Evolutionary conservation across 75 land plant species (phyloP), one percentile per base, ranked within the genome.

Genomic region (Picea sitchensis): DNA sequence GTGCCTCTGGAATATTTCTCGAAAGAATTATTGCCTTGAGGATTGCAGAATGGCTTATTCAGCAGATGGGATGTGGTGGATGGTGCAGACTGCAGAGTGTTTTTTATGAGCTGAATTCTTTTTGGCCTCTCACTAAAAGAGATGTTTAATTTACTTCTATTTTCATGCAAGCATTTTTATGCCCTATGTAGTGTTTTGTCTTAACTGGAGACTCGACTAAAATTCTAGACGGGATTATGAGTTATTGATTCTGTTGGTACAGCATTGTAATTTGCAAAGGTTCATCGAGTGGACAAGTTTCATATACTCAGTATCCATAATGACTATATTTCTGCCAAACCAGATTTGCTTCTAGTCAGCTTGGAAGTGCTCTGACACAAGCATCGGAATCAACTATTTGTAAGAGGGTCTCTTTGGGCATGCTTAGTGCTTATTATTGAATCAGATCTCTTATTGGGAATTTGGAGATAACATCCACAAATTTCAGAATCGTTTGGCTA

Each of bases 1-100:
- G 74, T 71, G 54, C 74, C 74, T 8, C 11, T 71, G 74, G 54
- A 71, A n/a, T 71, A 71, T 71, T n/a, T 71, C 11, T 71, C 74
- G 20, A 71, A 44, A 7, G 15, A 7, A 17, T 7, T 71, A 44
- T 20, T 41, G 73, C 56, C 54, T 44, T 23, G 44, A 71, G 11
- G 54, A 71, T 71, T 44, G 74, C 44, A n/a, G 54, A 69, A 71
- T 71, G 44, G 36, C n/a, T 26, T 20, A 17, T 34, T 34, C 36
- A 38, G 71, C 1, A 36, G 41, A 34, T 67, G 18, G 36, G 71
- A 67, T 36, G 69, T 36, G 36, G 71, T 36, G 71, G 20, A 67
- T 15, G 18, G 9, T 51, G 56, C 56, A 51, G 12, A 9, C 2
- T 51, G 56, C 56, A 51, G 12, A 9, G 54, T 51, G 9, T 51